Percentiles rank a stretch among this genome's conserved stretches.
Conservation (phyloP, 192 early-diverging fungal species). For the Backusella morwellensis region DNA sequence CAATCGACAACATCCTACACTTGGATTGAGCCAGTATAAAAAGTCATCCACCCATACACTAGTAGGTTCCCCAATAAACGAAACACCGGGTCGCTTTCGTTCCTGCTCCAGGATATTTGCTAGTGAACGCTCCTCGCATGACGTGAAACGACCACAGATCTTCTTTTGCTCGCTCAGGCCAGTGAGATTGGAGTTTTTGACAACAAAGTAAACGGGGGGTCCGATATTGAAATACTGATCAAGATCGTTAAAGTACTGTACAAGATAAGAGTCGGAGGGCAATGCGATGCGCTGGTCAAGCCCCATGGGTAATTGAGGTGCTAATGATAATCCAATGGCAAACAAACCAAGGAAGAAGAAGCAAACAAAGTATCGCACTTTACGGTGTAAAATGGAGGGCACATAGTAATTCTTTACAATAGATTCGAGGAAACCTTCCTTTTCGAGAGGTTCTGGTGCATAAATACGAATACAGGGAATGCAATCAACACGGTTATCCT, state of each 20-base stretch:
- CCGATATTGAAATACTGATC: constrained; percentile 59
- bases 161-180: constrained; percentile 44
- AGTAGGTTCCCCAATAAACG: constrained; percentile 61
- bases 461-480: constrained; percentile 49
- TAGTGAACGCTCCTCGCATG: constrained; percentile 47
- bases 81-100: constrained; percentile 56
- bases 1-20: constrained; percentile 55
- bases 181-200: constrained; percentile 48
- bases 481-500: constrained; percentile 48
- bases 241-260: constrained; percentile 61
- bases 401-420: constrained; percentile 52
- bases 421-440: constrained; percentile 46
- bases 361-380: constrained; percentile 42
- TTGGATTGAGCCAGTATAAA: constrained; percentile 62
- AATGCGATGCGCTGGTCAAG: constrained; percentile 63
- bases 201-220: constrained; percentile 67
- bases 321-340: constrained; percentile 39
- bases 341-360: constrained; percentile 52
- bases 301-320: constrained; percentile 52
- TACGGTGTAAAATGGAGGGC: constrained; percentile 47
- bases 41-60: constrained; percentile 66
- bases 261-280: constrained; percentile 62
- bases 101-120: constrained; percentile 66
- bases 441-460: constrained; percentile 43
- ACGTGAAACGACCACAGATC: constrained; percentile 58